Conservation (phyloP, 306 rosid species). For the Cucumis melo region DNA sequence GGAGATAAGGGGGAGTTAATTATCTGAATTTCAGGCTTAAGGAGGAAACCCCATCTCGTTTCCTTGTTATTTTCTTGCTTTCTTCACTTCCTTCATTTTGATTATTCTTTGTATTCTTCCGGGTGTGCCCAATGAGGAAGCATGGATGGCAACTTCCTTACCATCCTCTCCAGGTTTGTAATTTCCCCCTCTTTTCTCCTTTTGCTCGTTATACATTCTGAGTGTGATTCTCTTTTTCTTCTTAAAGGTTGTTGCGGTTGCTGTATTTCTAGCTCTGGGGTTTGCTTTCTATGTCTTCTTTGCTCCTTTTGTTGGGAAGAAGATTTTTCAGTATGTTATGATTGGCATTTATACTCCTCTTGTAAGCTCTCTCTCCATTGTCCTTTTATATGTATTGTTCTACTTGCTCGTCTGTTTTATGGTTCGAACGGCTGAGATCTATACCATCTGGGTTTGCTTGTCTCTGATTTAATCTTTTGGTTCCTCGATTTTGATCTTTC, state of each 20-base stretch:
- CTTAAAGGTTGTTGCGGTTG: conserved; percentile 87
- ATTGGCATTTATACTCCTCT: conserved; percentile 91
- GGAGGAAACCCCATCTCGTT: conserved; percentile 8
- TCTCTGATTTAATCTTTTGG: conserved; percentile 20
- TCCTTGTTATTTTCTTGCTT: conserved; percentile 12
- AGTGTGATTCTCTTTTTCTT: not conserved
- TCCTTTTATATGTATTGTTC: not conserved
- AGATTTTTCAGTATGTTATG: conserved; percentile 60
- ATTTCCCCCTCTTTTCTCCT: not conserved
- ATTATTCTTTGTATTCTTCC: conserved; percentile 1
- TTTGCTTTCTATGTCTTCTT: conserved; percentile 96
- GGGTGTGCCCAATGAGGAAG: conserved; percentile 66
- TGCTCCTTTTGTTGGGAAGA: conserved; percentile 91
- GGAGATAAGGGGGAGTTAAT: conserved; percentile 19
- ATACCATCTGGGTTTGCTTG: conserved; percentile 14
- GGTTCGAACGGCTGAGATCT: conserved; percentile 47
- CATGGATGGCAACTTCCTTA: conserved; percentile 96
- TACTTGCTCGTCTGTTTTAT: conserved; percentile 6
- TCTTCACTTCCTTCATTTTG: conserved; percentile 5
- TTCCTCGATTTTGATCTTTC: conserved; percentile 1
- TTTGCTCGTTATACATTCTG: not conserved
- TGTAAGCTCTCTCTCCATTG: conserved; percentile 26
- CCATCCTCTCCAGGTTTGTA: conserved; percentile 84
- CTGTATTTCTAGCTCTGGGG: conserved; percentile 89
- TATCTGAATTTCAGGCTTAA: not conserved